Base-by-base conservation (phyloP, 345 rosid species). In the Salix dunnii region DNA sequence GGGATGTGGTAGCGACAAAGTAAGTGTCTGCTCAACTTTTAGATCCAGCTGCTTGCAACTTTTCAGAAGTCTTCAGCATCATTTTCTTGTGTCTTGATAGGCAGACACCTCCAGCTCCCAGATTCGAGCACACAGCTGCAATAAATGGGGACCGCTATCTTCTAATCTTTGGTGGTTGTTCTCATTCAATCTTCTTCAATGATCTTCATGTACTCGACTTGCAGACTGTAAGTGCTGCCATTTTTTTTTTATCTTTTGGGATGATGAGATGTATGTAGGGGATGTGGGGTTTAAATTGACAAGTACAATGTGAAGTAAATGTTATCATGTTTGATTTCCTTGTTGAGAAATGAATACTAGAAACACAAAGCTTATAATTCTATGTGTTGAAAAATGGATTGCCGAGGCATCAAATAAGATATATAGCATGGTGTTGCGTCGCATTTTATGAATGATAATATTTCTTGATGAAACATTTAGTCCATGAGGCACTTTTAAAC, bases 51-150 rank as follows among this genome's bases (percentile, higher is more conserved):
- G 48, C 42, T 67, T 66, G 40, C 64, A 74, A 78, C 73, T 36
- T 70, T 70, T 49, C 38, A 30, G 80, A 74, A 75, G 75, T 75
- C 73, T 74, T 85, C 79, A 72, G 23, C 82, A 79, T 80, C 83
- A 62, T 69, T 48, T 84, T 53, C 58, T 68, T 84, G 69, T 74
- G 40, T 76, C 78, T 84, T 86, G 81, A 89, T 85, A 96, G 99
- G 93, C 97, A 88, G 95, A 88, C 89, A 74, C 82, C 94, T 87
- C 99, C 99, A 78, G 91, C 92, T 87, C 94, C 98, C 42, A 91
- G 98, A 88, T 96, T 91, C 86, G 99, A 96, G 79, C 99, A 96
- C 88, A 85, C 92, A 80, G 92, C 99, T 85, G 88, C 97, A 40
- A 77, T 91, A 64, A 88, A 91, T 76, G 85, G 89, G 3, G 88